Percentiles rank a stretch among this genome's conserved stretches.
Conservation (phyloP, 805 yeast species). For the Schwanniomyces polymorphus region DNA sequence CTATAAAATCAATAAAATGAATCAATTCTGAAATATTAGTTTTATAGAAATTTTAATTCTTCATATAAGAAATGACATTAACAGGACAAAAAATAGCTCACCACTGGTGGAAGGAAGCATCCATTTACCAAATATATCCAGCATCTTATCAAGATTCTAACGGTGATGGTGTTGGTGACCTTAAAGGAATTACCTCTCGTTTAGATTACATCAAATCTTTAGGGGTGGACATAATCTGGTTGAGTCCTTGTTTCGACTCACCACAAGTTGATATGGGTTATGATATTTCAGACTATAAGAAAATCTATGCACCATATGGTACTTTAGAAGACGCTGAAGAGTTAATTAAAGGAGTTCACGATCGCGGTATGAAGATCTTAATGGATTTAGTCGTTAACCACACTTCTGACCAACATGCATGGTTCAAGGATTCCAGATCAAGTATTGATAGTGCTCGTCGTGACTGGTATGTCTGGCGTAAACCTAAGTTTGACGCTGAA, state of each 20-base stretch:
- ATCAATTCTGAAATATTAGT: too few species aligned
- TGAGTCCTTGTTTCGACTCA: conserved; percentile 57
- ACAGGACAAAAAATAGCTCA: too few species aligned
- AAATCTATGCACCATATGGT: conserved; percentile 53
- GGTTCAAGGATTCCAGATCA: conserved; percentile 58
- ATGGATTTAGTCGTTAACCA: conserved; percentile 61
- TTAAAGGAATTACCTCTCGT: conserved; percentile 52
- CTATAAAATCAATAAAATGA: too few species aligned
- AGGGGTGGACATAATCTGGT: conserved; percentile 55
- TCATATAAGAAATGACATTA: too few species aligned
- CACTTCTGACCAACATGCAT: conserved; percentile 53
- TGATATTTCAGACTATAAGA: conserved; percentile 56
- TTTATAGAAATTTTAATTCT: too few species aligned
- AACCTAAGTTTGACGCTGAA: conserved; percentile 42
- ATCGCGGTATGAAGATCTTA: conserved; percentile 51
- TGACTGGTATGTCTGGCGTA: conserved; percentile 63
- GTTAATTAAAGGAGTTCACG: conserved; percentile 47
- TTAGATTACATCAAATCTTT: conserved; percentile 51
- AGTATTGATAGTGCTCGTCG: conserved; percentile 55
- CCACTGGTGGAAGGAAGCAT: conserved; percentile 57
- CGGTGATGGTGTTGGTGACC: conserved; percentile 60
- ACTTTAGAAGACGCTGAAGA: conserved; percentile 52
- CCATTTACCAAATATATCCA: conserved; percentile 61
- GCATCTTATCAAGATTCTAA: conserved; percentile 60
- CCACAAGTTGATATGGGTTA: conserved; percentile 67